Conservation (phyloP, 2,329 filamentous ascomycete genomes). For the Emydomyces testavorans region DNA sequence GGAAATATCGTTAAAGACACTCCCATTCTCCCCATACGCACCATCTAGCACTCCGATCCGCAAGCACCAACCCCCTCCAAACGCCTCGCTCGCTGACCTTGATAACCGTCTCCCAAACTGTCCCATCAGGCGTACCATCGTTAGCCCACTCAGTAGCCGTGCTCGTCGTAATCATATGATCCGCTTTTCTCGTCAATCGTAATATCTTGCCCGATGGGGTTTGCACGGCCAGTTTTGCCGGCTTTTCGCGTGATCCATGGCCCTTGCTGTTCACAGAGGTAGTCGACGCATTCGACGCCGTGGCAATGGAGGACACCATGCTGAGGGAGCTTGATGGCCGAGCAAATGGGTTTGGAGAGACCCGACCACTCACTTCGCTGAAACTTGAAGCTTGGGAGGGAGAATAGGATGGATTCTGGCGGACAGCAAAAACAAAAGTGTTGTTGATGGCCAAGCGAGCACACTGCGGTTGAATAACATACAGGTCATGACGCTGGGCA, state of each 20-base stretch:
- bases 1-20: conserved; percentile 35
- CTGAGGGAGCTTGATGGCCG: conserved; percentile 49
- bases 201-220: conserved; percentile 91
- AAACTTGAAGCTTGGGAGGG: conserved; percentile 30
- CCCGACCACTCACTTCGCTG: conserved; percentile 34
- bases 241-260: conserved; percentile 47
- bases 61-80: conserved; percentile 53
- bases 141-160: conserved; percentile 25
- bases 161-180: conserved; percentile 33
- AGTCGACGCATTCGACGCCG: conserved; percentile 34
- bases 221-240: conserved; percentile 91
- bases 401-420: conserved; percentile 69
- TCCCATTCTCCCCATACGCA: conserved; percentile 61
- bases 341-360: conserved; percentile 41
- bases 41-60: conserved; percentile 55
- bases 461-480: conserved; percentile 93
- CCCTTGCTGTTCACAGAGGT: conserved; percentile 18
- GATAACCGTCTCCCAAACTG: conserved; percentile 54
- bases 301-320: conserved; percentile 48
- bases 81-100: conserved; percentile 53
- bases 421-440: conserved; percentile 92
- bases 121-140: conserved; percentile 40
- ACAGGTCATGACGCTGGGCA: conserved; percentile 92
- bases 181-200: conserved; percentile 44
- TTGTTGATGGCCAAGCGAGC: conserved; percentile 81